Conservation (phyloP, 2,329 filamentous ascomycete genomes). For the Curvularia lunata region DNA sequence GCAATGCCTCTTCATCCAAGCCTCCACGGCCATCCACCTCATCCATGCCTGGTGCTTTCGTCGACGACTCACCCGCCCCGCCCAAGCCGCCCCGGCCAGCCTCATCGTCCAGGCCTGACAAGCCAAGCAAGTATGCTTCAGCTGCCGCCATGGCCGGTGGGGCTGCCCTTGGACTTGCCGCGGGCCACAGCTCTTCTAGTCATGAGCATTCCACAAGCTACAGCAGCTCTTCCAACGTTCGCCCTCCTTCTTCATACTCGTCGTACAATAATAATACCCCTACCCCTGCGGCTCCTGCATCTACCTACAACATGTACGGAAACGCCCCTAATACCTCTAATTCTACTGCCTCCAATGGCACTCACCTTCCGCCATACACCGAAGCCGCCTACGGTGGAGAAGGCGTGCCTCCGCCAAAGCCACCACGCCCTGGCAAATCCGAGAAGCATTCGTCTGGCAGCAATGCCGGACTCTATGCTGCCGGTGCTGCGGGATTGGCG, state of each 20-base stretch:
- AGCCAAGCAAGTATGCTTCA: conserved; percentile 44
- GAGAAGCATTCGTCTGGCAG: conserved; percentile 54
- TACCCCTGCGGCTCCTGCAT: conserved; percentile 18
- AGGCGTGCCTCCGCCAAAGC: conserved; percentile 39
- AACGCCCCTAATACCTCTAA: conserved; percentile 36
- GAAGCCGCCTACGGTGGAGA: conserved; percentile 26
- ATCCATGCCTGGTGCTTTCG: conserved; percentile 47
- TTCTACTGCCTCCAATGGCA: conserved; percentile 38
- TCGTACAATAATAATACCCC: conserved; percentile 32
- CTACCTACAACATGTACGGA: conserved; percentile 34
- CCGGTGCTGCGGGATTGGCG: conserved; percentile 55
- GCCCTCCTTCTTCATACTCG: conserved; percentile 34
- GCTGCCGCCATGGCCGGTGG: conserved; percentile 48
- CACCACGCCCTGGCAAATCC: conserved; percentile 47
- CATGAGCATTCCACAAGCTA: conserved; percentile 36
- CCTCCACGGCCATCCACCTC: conserved; percentile 41
- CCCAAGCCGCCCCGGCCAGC: conserved; percentile 40
- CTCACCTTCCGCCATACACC: conserved; percentile 43
- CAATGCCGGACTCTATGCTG: conserved; percentile 54
- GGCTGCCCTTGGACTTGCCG: conserved; percentile 53
- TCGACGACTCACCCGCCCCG: conserved; percentile 40
- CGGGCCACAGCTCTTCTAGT: conserved; percentile 43
- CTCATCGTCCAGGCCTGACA: conserved; percentile 35
- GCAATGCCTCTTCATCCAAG: conserved; percentile 37
- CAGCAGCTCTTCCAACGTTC: conserved; percentile 29